A percentile compares a stretch with the other conserved stretches of the same genome.
Evolutionary conservation across 2,329 filamentous ascomycete genomes (phyloP).

Genomic region (Cordyceps fumosorosea): DNA sequence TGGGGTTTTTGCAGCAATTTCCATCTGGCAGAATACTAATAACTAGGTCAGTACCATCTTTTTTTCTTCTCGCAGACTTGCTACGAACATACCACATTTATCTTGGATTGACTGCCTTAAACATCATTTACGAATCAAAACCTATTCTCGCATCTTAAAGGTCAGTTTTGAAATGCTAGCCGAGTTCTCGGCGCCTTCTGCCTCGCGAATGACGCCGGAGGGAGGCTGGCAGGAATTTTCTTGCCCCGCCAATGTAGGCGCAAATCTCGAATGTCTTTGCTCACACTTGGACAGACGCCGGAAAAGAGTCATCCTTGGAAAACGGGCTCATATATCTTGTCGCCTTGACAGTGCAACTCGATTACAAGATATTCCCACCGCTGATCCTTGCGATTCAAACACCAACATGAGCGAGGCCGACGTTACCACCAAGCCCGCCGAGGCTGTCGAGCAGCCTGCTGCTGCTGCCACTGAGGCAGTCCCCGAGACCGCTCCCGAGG

Average conservation of each 20-base stretch:
- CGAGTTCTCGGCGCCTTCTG: neutral
- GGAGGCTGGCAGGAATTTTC: neutral
- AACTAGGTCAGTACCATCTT: neutral
- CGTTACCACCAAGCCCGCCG: slow-evolving; percentile 23
- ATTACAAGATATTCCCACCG: neutral
- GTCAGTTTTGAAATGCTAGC: neutral
- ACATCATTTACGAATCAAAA: neutral
- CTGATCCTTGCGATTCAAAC: neutral
- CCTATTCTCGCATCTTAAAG: neutral
- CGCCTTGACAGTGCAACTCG: neutral
- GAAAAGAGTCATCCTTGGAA: neutral
- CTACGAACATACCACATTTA: neutral
- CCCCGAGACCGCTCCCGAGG: slow-evolving; percentile 19
- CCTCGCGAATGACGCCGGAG: neutral
- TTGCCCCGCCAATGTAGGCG: slow-evolving; percentile 8
- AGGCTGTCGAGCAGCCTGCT: slow-evolving; percentile 52
- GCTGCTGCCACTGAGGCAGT: slow-evolving; percentile 35
- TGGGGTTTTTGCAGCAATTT: neutral
- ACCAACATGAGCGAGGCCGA: slow-evolving; percentile 14
- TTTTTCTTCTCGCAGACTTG: neutral
- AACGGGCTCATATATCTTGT: neutral
- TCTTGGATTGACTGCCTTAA: neutral
- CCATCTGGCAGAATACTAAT: slow-evolving; percentile 4
- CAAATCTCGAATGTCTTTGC: slow-evolving; percentile 11
- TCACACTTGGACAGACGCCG: neutral